A percentile compares a stretch with the other conserved stretches of the same genome.
Evolutionary conservation across 805 yeast species (phyloP).

Genomic region (Kazachstania martiniae): DNA sequence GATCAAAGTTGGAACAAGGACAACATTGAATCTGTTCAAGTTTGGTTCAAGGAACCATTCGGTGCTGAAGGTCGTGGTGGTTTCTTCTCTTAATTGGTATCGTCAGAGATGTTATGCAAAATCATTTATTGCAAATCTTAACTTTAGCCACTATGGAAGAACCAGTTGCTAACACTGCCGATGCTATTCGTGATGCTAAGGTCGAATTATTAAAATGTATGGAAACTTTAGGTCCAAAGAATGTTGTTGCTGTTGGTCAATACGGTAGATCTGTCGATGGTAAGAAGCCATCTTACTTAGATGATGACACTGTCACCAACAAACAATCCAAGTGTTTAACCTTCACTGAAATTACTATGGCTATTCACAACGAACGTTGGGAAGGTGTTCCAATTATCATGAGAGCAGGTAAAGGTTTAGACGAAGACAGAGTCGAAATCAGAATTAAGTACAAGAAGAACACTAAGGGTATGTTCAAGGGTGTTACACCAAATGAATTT

Average conservation of each 20-base stretch:
- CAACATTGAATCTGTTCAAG: conserved; percentile 68
- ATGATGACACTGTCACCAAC: conserved; percentile 74
- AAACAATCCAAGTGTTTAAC: conserved; percentile 79
- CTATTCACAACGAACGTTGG: conserved; percentile 90
- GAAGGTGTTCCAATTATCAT: conserved; percentile 92
- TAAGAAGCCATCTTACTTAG: conserved; percentile 76
- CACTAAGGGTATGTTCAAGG: conserved; percentile 66
- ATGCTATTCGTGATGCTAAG: conserved; percentile 89
- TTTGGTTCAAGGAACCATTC: conserved; percentile 89
- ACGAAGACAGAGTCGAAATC: conserved; percentile 87
- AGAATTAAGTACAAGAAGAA: conserved; percentile 85
- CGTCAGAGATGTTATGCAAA: conserved; percentile 95
- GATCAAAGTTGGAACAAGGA: conserved; percentile 81
- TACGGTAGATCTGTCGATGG: conserved; percentile 79
- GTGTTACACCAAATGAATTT: conserved; percentile 80
- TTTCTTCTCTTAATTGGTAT: conserved; percentile 88
- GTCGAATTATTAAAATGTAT: conserved; percentile 81
- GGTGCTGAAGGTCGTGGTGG: conserved; percentile 99
- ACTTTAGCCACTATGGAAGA: conserved; percentile 90
- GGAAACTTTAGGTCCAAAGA: conserved; percentile 48
- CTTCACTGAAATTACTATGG: conserved; percentile 70
- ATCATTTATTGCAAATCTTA: conserved; percentile 85
- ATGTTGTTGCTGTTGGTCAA: conserved; percentile 69
- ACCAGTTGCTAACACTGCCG: conserved; percentile 80
- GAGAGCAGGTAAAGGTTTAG: conserved; percentile 96